Base-by-base conservation (phyloP, 1,139 yeast genomes). In the Suhomyces choctaworum region DNA sequence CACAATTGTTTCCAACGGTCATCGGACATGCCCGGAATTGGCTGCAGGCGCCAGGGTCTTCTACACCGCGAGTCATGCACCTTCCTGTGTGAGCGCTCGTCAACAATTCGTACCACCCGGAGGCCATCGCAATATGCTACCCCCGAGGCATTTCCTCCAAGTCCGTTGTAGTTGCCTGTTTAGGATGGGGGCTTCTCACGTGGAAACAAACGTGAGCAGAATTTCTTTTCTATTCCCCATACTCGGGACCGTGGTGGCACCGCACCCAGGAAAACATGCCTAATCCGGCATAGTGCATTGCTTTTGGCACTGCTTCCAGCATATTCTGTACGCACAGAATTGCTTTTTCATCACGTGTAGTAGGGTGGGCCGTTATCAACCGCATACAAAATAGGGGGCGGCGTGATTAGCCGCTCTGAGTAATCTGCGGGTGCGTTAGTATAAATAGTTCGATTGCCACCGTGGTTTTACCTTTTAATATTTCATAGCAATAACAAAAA, bases 381-480 rank as follows among this genome's bases (percentile, higher is more conserved):
- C 39, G 34, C 33, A 22, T 15, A 21, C 28, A 25, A 33, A 41
- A 41, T 39, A 41, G 42, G 45, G 45, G 45, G 45, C 34, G 29
- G 33, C 34, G 35, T 30, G 32, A 27, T 32, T 32, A 29, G 32
- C 34, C 39, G 39, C 39, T 29, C 20, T 37, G 27, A 25, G 25
- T 21, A 32, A 32, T 29, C 26, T 24, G 20, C 28, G 20, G 8
- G 20, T 17, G 41, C 33, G 22, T 21, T 22, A 29, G 27, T 46
- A 42, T 45, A 41, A 35, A 45, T 38, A 39, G 40, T 32, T 19
- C 13, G 30, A 32, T 42, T 38, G 49, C 49, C 48, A 41, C 46
- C 38, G 10, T 25, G 20, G 16, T 13, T 23, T 20, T 13, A 14
- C 3, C 21, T 21, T 17, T 32, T 19, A 32, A 29, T 16, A 23